Evolutionary conservation across 108 stramenopile genomes (phyloP).

Genomic region (Nitzschia palea): DNA sequence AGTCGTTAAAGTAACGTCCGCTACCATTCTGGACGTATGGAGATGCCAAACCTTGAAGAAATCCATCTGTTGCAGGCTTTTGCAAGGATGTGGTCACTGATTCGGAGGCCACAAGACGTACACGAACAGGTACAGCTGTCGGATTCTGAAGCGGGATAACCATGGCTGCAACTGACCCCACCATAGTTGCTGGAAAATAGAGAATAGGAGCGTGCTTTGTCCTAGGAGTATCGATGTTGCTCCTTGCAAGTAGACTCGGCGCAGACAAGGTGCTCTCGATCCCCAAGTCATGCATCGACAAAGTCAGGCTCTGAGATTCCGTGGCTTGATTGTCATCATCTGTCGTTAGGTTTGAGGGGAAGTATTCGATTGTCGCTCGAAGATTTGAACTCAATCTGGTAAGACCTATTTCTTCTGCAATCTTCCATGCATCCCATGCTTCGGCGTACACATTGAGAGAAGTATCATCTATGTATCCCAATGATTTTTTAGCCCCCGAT

Average conservation of each 20-base stretch:
- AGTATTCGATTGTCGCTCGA: not conserved
- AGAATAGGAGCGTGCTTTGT: conserved; percentile 26
- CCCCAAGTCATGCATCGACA: conserved; percentile 50
- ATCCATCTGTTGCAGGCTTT: not conserved
- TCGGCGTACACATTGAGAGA: conserved; percentile 26
- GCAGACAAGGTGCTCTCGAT: conserved; percentile 47
- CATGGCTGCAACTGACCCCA: conserved; percentile 40
- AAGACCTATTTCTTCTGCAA: conserved; percentile 31
- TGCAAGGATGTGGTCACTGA: not conserved
- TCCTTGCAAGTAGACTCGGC: conserved; percentile 50
- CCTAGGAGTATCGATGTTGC: not conserved
- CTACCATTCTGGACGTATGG: conserved; percentile 36
- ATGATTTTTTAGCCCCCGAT: conserved; percentile 17
- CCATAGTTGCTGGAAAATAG: conserved; percentile 58
- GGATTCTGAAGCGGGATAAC: conserved; percentile 66
- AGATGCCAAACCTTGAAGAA: conserved; percentile 9
- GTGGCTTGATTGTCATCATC: not conserved
- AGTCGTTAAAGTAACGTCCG: not conserved
- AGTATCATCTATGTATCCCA: conserved; percentile 23
- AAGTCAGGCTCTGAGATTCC: conserved; percentile 25
- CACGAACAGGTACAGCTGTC: conserved; percentile 60
- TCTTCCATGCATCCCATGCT: conserved; percentile 40
- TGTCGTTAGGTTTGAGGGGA: not conserved
- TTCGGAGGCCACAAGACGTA: conserved; percentile 41
- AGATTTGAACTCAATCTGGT: conserved; percentile 38